Conservation (phyloP, 345 rosid species). For the Salix koriyanagi region DNA sequence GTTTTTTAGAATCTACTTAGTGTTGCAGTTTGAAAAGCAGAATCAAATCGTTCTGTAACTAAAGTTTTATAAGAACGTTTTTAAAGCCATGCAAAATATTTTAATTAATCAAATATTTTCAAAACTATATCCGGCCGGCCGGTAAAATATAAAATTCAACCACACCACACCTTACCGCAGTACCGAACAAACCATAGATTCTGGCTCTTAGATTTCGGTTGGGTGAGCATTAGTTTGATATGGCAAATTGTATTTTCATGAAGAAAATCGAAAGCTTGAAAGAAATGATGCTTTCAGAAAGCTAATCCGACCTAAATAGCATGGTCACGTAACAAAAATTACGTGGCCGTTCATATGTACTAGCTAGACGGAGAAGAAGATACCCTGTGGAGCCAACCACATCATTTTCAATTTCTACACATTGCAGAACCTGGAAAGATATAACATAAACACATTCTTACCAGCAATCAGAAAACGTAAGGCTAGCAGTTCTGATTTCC, state of each 20-base stretch:
- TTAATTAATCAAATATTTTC: too few species aligned
- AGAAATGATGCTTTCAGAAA: not conserved
- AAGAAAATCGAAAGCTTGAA: conserved; percentile 16
- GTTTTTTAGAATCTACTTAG: too few species aligned
- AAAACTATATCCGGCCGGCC: too few species aligned
- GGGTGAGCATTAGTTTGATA: conserved; percentile 13
- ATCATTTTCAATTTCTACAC: conserved; percentile 3
- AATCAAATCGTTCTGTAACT: too few species aligned
- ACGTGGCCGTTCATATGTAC: not conserved
- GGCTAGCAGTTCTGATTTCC: too few species aligned
- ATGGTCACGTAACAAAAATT: not conserved
- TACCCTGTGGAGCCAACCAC: not conserved
- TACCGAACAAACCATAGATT: conserved; percentile 8
- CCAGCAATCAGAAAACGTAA: not conserved
- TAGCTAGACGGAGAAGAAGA: conserved; percentile 2
- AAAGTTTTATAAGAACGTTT: too few species aligned
- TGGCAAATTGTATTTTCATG: conserved; percentile 3
- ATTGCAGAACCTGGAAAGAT: not conserved
- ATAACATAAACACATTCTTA: not conserved
- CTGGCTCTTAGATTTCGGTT: not conserved
- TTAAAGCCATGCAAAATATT: too few species aligned
- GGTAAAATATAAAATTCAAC: too few species aligned
- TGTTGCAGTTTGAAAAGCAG: too few species aligned
- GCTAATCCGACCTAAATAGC: not conserved
- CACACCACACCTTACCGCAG: not conserved